These are phyloP conservation scores for Candida chauliodis DNA, from an alignment of 805 yeast species.

Conservation along the genomic window DNA sequence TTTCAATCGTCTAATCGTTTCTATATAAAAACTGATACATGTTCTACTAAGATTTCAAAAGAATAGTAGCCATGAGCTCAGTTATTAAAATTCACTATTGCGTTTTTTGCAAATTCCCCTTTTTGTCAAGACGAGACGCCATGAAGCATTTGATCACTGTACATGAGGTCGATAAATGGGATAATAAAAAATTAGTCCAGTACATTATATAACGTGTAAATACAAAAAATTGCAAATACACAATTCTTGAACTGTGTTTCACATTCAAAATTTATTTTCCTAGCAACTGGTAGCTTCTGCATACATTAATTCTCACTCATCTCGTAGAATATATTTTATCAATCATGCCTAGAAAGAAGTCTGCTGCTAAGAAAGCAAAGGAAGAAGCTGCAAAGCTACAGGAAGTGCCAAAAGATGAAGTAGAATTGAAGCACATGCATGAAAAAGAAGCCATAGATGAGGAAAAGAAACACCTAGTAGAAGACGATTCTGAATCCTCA, in stretches of 20 bases:
- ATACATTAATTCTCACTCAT: background rate
- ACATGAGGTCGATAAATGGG: background rate
- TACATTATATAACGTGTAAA: constrained; percentile 3
- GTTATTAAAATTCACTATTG: constrained; percentile 4
- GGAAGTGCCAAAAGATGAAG: background rate
- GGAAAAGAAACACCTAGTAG: constrained; percentile 11
- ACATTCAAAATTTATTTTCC: background rate
- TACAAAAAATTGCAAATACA: too few relatives aligned
- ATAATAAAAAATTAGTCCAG: background rate
- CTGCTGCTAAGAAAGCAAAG: constrained; percentile 70
- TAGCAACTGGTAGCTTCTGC: background rate
- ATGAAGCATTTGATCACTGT: background rate
- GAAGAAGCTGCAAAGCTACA: constrained; percentile 34
- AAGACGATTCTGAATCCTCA: constrained; percentile 28
- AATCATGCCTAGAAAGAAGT: constrained; percentile 83
- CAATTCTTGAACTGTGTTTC: background rate
- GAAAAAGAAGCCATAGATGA: background rate
- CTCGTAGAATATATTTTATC: constrained; percentile 1
- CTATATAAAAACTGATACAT: too few relatives aligned
- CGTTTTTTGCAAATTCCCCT: constrained; percentile 3
- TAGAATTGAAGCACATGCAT: constrained; percentile 2
- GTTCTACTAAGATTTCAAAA: too few relatives aligned
- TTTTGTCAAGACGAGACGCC: constrained; percentile 2
- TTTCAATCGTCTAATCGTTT: too few relatives aligned
- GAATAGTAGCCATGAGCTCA: background rate